Evolutionary conservation across 371 early-diverging fungal genomes (phyloP).

Genomic region (Mucor racemosus): DNA sequence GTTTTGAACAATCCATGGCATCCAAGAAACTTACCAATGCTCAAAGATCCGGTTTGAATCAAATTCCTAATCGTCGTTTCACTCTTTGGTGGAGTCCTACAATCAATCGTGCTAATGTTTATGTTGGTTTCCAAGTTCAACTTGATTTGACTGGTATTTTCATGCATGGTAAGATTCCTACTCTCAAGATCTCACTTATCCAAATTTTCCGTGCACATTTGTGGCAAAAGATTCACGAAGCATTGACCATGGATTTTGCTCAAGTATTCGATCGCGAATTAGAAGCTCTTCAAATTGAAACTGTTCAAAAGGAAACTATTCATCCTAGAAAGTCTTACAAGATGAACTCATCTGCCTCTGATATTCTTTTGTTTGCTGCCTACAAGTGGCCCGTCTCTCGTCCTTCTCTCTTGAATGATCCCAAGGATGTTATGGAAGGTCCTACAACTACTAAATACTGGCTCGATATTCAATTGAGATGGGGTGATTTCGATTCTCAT

Average conservation of each 20-base stretch:
- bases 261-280: constrained; percentile 98
- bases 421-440: constrained; percentile 92
- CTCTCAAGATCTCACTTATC: constrained; percentile 97
- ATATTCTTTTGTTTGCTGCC: constrained; percentile 95
- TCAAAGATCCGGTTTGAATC: constrained; percentile 97
- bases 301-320: constrained; percentile 98
- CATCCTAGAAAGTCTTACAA: constrained; percentile 99
- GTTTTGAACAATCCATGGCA: constrained; percentile 61
- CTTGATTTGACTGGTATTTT: constrained; percentile 99
- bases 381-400: constrained; percentile 98
- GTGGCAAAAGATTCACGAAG: constrained; percentile 99
- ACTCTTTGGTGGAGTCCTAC: constrained; percentile 99
- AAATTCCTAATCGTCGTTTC: constrained; percentile 99
- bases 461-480: constrained; percentile 98
- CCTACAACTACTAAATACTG: constrained; percentile 97
- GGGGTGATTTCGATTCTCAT: constrained; percentile 99
- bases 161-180: constrained; percentile 99
- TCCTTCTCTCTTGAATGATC: constrained; percentile 91
- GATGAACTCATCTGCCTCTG: constrained; percentile 87
- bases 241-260: constrained; percentile 91
- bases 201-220: constrained; percentile 99
- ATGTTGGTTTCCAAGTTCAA: constrained; percentile 99
- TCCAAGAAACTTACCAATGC: constrained; percentile 98
- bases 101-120: constrained; percentile 94
- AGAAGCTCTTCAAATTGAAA: constrained; percentile 97